phyloP scores from a whole-genome alignment of 495 filamentous ascomycete genomes.

The Hamigera avellanea region DNA sequence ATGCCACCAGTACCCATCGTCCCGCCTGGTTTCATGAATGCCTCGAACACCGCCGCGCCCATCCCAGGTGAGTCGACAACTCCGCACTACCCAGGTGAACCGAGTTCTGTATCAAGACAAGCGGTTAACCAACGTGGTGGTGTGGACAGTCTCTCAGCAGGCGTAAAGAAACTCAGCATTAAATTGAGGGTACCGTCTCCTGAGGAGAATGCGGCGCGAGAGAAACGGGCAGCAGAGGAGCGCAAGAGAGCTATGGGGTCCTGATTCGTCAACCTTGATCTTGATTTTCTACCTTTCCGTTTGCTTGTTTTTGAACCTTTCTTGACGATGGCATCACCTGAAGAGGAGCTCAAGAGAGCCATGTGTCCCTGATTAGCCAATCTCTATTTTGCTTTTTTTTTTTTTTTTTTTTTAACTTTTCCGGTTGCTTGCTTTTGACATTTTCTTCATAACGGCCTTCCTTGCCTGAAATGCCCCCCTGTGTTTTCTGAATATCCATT shows the following conservation, averaged over 20 bases:
- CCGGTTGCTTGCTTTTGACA: not conserved
- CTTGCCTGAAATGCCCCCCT: not conserved
- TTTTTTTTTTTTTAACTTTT: not conserved
- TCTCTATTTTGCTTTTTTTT: not conserved
- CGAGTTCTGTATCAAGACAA: not conserved
- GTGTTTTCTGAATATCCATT: too few relatives aligned
- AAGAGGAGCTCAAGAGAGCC: too few relatives aligned
- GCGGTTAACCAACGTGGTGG: slow-evolving; percentile 17
- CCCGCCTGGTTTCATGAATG: slow-evolving; percentile 17
- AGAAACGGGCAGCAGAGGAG: slow-evolving; percentile 30
- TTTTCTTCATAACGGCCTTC: not conserved
- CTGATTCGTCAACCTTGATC: too few relatives aligned
- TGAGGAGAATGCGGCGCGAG: slow-evolving; percentile 54
- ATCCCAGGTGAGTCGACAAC: not conserved
- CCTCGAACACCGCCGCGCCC: not conserved
- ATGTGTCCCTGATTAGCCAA: too few relatives aligned
- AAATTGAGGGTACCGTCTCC: slow-evolving; percentile 63
- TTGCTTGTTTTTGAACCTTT: too few relatives aligned
- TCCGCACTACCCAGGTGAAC: not conserved
- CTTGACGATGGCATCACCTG: too few relatives aligned
- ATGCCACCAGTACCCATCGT: slow-evolving; percentile 35
- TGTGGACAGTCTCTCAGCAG: slow-evolving; percentile 53
- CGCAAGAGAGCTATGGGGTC: slow-evolving; percentile 11
- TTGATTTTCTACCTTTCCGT: not conserved
- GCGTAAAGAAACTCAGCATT: slow-evolving; percentile 55